These are phyloP conservation scores for Mycena chlorophos DNA, from an alignment of 768 basidiomycete species.

Conservation along the genomic window DNA sequence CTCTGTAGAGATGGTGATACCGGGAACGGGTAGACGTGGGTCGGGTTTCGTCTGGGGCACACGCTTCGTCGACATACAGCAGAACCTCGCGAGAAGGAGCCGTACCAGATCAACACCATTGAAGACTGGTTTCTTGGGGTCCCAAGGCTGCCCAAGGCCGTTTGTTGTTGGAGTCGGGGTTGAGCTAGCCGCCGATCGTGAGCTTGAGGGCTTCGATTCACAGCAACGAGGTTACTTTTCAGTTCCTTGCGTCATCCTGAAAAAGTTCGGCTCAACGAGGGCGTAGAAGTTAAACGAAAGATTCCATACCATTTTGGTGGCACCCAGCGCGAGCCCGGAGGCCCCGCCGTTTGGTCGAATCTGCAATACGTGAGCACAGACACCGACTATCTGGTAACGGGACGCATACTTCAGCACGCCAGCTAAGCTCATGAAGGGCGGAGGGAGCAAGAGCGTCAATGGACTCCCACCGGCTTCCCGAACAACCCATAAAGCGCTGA, in stretches of 20 bases:
- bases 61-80: neutral
- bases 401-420: no score
- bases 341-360: constrained; percentile 13
- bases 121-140: constrained; percentile 3
- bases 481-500: no score
- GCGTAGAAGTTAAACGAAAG: neutral
- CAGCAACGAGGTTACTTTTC: neutral
- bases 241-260: constrained; percentile 8
- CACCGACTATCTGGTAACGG: no score
- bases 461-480: no score
- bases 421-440: no score
- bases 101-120: constrained; percentile 15
- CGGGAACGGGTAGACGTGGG: constrained; percentile 10
- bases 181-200: neutral
- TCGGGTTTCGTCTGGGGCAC: constrained; percentile 14
- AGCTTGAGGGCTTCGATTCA: no score
- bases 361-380: no score
- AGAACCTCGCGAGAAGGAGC: no score
- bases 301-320: constrained; percentile 15
- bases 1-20: constrained; percentile 4
- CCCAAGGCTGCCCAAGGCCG: constrained; percentile 15
- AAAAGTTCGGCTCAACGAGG: neutral
- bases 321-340: constrained; percentile 17
- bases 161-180: neutral
- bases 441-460: no score